Percentiles rank a stretch among this genome's conserved stretches.
These are phyloP conservation scores for Amanita jacksonii DNA, from an alignment of 768 basidiomycete species.

Conservation along the genomic window DNA sequence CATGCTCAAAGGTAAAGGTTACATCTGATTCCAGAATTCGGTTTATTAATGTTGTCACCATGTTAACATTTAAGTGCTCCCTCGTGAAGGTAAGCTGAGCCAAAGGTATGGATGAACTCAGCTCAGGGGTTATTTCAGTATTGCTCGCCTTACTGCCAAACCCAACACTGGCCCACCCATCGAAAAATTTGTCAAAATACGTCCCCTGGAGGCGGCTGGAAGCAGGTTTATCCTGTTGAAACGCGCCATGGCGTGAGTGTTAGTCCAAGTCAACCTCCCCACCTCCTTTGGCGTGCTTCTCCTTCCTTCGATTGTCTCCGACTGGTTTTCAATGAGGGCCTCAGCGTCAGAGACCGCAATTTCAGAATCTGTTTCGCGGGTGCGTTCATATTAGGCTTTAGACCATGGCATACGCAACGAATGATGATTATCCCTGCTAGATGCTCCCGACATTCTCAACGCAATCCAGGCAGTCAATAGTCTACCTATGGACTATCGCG, in stretches of 20 bases:
- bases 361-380: no score
- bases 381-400: no score
- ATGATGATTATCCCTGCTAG: no score
- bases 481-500: no score
- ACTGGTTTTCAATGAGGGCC: slow-evolving; percentile 5
- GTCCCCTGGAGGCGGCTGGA: slow-evolving; percentile 17
- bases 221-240: slow-evolving; percentile 25
- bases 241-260: slow-evolving; percentile 15
- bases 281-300: background rate
- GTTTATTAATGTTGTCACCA: background rate
- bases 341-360: background rate
- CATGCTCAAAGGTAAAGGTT: slow-evolving; percentile 20
- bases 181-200: background rate
- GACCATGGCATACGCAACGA: no score
- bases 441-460: no score
- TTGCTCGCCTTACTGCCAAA: slow-evolving; percentile 2
- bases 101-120: background rate
- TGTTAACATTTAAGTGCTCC: background rate
- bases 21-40: background rate
- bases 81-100: slow-evolving; percentile 2
- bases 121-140: background rate
- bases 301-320: slow-evolving; percentile 3
- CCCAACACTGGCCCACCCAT: slow-evolving; percentile 1
- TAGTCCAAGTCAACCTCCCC: no score
- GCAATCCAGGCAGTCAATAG: no score